Evolutionary conservation across 257 asterid species (phyloP), one percentile per base, ranked within the genome.

Genomic region (Capsicum chinense): DNA sequence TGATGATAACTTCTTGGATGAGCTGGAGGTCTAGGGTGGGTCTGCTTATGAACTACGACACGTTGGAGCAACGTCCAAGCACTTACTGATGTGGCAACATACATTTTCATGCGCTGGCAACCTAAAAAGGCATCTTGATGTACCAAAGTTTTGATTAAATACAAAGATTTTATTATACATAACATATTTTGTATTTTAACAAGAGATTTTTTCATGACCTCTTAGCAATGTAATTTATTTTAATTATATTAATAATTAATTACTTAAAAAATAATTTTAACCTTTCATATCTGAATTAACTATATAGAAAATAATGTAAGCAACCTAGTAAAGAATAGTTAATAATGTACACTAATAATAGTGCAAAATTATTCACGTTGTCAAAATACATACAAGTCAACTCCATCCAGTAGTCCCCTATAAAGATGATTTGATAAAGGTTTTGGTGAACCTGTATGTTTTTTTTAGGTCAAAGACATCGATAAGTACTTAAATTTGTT

Each of bases 1-100:
- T 74, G 47, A 47, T 74, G 62, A 62, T 74, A 74, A 74, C 42
- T 74, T 74, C 62, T 19, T 74, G 81, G 81, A 52, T 74, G 81
- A 74, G 42, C 47, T 74, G 81, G 81, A 74, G 81, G n/a, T 50
- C 3, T 37, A 74, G 44, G 9, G 60, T 50, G 42, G 19, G 60
- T 48, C 42, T 17, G 60, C 17, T 73, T 73, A 19, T 73, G 48
- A 44, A 4, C 48, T 5, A 26, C 35, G 16, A 26, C 70, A 26
- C 44, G 42, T 64, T 1, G 37, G 9, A 3, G 13, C 42, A 7
- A 64, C 3, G 79, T 52, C 80, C 16, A 10, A 71, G 15, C 3
- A 71, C n/a, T n/a, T 10, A 19, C 12, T 47, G 42, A 47, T 6
- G 12, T 73, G 80, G 80, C 80, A 73, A 33, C 9, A 2, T 4